A percentile compares a stretch with the other conserved stretches of the same genome.
These are phyloP conservation scores for Gamarada debralockiae DNA, from an alignment of 495 filamentous ascomycete genomes.

Conservation along the genomic window DNA sequence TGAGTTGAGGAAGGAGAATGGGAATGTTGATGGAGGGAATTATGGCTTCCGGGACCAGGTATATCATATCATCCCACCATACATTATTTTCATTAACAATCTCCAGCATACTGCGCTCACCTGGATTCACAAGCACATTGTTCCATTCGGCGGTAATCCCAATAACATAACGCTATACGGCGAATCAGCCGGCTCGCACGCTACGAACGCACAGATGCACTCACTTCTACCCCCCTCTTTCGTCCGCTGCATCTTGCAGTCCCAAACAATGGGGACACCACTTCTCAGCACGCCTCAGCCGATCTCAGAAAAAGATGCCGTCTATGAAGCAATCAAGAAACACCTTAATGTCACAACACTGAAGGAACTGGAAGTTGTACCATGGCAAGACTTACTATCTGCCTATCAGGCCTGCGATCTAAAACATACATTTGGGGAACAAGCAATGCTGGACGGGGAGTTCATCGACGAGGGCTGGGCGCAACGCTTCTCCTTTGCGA, in stretches of 20 bases:
- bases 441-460: neutral
- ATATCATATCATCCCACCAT: conserved; percentile 25
- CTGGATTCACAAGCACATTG: conserved; percentile 45
- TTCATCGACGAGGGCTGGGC: conserved; percentile 1
- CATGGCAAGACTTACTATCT: neutral
- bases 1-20: conserved; percentile 10
- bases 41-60: conserved; percentile 2
- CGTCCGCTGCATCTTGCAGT: conserved; percentile 6
- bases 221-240: neutral
- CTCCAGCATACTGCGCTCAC: conserved; percentile 41
- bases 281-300: conserved; percentile 1
- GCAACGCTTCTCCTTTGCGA: neutral
- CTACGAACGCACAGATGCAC: neutral
- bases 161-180: conserved; percentile 44
- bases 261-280: neutral
- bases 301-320: conserved; percentile 45
- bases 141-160: conserved; percentile 50
- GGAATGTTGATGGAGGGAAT: conserved; percentile 3
- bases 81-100: neutral
- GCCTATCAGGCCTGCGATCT: conserved; percentile 1
- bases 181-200: conserved; percentile 33
- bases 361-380: neutral
- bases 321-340: conserved; percentile 83
- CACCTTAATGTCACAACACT: conserved; percentile 1
- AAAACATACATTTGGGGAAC: neutral